These are phyloP conservation scores for Hygrophorus pudorinus DNA, from an alignment of 768 basidiomycete genomes.

Conservation along the genomic window DNA sequence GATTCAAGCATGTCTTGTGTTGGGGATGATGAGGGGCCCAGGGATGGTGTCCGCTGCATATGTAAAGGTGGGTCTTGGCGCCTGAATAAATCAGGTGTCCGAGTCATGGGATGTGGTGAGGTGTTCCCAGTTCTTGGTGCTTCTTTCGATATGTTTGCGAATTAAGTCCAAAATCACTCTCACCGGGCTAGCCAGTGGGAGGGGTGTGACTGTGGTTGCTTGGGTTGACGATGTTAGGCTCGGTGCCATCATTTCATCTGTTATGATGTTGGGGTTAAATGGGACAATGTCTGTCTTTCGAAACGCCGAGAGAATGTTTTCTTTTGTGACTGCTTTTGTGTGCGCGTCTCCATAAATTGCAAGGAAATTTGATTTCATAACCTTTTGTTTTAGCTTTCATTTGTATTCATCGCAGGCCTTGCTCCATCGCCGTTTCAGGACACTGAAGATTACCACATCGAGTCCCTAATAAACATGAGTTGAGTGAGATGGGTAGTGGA, in stretches of 20 bases:
- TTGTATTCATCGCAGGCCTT: constrained; percentile 10
- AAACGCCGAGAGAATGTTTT: constrained; percentile 13
- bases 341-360: constrained; percentile 11
- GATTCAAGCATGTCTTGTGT: no score
- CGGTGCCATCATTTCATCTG: constrained; percentile 15
- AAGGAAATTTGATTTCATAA: constrained; percentile 22
- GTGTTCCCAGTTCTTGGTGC: no score
- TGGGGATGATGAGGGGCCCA: no score
- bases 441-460: constrained; percentile 11
- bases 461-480: constrained; percentile 15
- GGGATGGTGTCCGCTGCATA: no score
- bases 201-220: constrained; percentile 9
- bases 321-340: constrained; percentile 5
- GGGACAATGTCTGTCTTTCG: constrained; percentile 13
- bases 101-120: no score
- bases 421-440: constrained; percentile 10
- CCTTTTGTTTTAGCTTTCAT: constrained; percentile 7
- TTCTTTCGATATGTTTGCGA: background rate
- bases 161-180: constrained; percentile 10
- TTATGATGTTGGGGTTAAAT: constrained; percentile 14
- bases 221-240: constrained; percentile 14
- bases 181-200: constrained; percentile 17
- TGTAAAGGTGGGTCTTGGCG: background rate
- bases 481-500: constrained; percentile 21
- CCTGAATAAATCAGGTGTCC: no score